Evolutionary conservation across 495 filamentous ascomycete genomes (phyloP), one percentile per base, ranked within the genome.

Genomic region (Daldinia concentrica): DNA sequence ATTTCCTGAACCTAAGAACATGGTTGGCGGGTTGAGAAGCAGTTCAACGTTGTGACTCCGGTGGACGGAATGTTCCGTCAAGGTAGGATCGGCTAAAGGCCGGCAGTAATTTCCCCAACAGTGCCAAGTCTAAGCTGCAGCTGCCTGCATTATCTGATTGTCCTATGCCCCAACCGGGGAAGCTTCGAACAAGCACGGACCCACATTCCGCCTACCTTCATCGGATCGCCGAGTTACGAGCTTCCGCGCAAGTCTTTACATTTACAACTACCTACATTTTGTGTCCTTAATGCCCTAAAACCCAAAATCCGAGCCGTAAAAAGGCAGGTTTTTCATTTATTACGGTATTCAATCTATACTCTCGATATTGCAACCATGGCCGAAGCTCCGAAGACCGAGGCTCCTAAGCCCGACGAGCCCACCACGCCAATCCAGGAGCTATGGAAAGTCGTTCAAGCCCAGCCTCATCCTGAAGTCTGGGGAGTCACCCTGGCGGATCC

Each of bases 391-490:
- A 72, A 67, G 37, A 1, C 74, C 26, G 69, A 76, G 45, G 54
- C 61, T 24, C 60, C 69, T 34, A 69, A 71, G 15, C 67, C 73
- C n/a, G 73, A 75, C 17, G 75, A 76, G 37, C 64, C 70, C 1
- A 62, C 63, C 4, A 76, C 71, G 4, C 75, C 75, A 2, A 54
- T 79, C 2, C 73, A 77, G 37, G 66, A 82, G 59, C 77, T 84
- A 32, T 84, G 80, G 81, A 58, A 61, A 12, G 68, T 69, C 15
- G 80, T 77, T 39, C 66, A 82, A 67, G 69, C 70, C 4, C 66
- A 73, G 55, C 73, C 73, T 34, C 84, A 94, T 74, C 76, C 79
- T 41, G 92, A 95, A 78, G 88, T 96, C 82, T 97, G 93, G 89
- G 93, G 93, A 12, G 86, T 97, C 43, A 79, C 81, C 8, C 78